Base-by-base conservation (phyloP, 2,329 filamentous ascomycete genomes). In the Colletotrichum tropicale region DNA sequence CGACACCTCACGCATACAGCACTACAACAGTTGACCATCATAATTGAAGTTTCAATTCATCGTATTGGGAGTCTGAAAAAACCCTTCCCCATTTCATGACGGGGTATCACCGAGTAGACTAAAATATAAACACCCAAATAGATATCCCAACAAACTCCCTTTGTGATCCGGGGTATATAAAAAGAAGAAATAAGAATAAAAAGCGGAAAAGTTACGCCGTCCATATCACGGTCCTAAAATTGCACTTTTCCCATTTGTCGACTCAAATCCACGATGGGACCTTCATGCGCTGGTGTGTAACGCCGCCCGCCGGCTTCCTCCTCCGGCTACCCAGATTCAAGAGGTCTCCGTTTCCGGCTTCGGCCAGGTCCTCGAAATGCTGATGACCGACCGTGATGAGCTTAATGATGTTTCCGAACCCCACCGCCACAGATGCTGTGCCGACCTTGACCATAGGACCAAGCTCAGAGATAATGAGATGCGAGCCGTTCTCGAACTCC, bases 321-420 rank as follows among this genome's bases (percentile, higher is more conserved):
- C 88, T 85, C 78, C 88, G 83, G 71, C 81, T 85, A 4, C 83
- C 81, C 26, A 86, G 78, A 26, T 83, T 86, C 75, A 82, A 81
- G 80, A 79, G 78, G 13, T 80, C 78, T 52, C 85, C 83, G 4
- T 81, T 78, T 43, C 80, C 78, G 15, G 70, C 79, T 4, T 81
- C 79, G 64, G 80, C 84, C 26, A 79, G 80, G 30, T 82, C 82
- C 18, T 93, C 91, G 79, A 93, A 94, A 36, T 90, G 87, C 80
- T 94, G 93, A 77, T 91, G 89, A 8, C 93, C 93, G 8, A 93
- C 86, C 3, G 90, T 91, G 71, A 96, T 89, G 66, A 96, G 85
- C 83, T 95, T 96, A 80, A 96, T 88, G 2, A 91, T 88, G 78
- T 95, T 94, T 15, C 94, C 94, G 75, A 96, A 91, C 0, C 90